phyloP scores from a whole-genome alignment of 352 stramenopile species.

The Phytopythium oedochilum region DNA sequence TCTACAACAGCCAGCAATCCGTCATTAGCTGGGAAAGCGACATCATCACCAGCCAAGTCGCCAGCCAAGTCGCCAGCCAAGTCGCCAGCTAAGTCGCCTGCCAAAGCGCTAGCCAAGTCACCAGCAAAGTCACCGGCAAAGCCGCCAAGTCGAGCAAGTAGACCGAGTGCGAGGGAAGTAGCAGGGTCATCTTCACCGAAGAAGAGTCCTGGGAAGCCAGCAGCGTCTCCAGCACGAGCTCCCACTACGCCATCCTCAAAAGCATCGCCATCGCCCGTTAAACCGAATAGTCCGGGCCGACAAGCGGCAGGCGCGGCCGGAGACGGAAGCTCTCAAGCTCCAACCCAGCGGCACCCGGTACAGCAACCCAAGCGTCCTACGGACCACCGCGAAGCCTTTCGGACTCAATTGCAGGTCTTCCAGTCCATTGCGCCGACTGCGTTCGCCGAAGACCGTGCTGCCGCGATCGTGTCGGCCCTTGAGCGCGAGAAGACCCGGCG shows the following conservation, averaged over 20 bases:
- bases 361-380: constrained; percentile 1
- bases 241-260: constrained; percentile 4
- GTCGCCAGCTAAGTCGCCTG: background rate
- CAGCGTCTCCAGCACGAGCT: background rate
- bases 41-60: background rate
- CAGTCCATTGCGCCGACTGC: constrained; percentile 21
- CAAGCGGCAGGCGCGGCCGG: background rate
- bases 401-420: constrained; percentile 17
- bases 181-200: background rate
- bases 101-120: background rate
- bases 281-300: background rate
- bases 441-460: constrained; percentile 42
- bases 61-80: constrained; percentile 1
- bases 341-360: constrained; percentile 8
- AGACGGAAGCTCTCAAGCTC: background rate
- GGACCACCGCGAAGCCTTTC: constrained; percentile 3
- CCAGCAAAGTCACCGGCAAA: background rate
- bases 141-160: background rate
- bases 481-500: constrained; percentile 28
- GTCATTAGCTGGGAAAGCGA: background rate
- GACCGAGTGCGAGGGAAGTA: background rate
- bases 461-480: constrained; percentile 33
- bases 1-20: background rate
- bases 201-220: constrained; percentile 1
- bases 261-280: background rate